Conservation (phyloP, 768 basidiomycete species). For the Tremella yokohamensis region DNA sequence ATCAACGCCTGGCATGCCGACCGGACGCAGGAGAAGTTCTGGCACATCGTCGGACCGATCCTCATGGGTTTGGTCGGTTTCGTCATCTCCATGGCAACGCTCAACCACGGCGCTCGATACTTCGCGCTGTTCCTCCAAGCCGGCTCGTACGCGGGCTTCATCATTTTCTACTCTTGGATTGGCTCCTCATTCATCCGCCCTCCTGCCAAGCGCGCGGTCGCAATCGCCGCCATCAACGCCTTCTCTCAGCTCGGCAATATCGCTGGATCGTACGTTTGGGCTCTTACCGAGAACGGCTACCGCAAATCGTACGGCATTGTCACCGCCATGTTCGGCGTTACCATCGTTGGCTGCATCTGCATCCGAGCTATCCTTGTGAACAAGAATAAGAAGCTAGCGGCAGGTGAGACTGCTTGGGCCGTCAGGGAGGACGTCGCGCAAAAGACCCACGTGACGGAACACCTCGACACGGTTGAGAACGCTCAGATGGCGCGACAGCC, state of each 20-base stretch:
- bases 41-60: constrained; percentile 54
- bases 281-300: constrained; percentile 15
- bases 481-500: no score
- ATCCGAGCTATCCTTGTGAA: constrained; percentile 29
- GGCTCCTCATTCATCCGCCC: constrained; percentile 13
- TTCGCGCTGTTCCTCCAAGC: constrained; percentile 52
- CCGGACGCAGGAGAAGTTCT: constrained; percentile 63
- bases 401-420: constrained; percentile 22
- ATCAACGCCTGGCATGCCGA: constrained; percentile 61
- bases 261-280: constrained; percentile 27
- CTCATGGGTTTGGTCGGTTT: constrained; percentile 60
- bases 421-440: no score
- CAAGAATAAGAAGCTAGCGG: constrained; percentile 23
- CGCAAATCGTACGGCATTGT: constrained; percentile 27
- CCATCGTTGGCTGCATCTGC: constrained; percentile 24
- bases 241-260: constrained; percentile 33
- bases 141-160: constrained; percentile 56
- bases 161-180: no score
- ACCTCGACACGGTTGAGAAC: no score
- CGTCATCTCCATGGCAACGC: constrained; percentile 46
- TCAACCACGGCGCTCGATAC: constrained; percentile 19
- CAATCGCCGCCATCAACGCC: constrained; percentile 28
- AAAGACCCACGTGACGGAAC: no score
- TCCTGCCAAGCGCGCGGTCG: constrained; percentile 78
- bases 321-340: constrained; percentile 26